phyloP scores from a whole-genome alignment of 257 asterid species.

The Striga asiatica region DNA sequence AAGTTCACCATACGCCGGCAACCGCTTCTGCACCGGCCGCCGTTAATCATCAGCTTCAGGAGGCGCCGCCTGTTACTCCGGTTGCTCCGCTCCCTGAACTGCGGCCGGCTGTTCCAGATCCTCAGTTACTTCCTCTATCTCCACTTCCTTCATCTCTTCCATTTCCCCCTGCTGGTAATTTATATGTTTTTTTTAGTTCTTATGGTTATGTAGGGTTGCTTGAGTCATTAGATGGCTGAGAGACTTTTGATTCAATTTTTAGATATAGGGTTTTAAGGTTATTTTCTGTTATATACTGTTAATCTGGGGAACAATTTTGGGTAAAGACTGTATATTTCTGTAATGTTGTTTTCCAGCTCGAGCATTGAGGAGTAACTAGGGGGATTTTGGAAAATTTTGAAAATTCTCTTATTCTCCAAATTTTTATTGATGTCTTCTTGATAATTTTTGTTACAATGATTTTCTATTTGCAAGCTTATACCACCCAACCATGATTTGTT shows the following conservation, averaged over 20 bases:
- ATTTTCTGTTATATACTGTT: too few relatives aligned
- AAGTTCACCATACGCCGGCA: background rate
- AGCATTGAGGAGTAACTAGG: too few relatives aligned
- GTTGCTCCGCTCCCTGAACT: background rate
- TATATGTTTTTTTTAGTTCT: background rate
- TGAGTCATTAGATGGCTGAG: too few relatives aligned
- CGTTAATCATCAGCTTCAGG: too few relatives aligned
- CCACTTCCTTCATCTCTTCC: slow-evolving; percentile 30
- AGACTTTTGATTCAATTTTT: too few relatives aligned
- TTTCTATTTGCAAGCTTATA: background rate
- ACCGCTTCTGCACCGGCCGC: background rate
- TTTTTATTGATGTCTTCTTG: background rate
- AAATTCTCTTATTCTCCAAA: too few relatives aligned
- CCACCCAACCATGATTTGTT: background rate
- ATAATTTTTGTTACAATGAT: background rate
- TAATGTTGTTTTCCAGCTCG: too few relatives aligned
- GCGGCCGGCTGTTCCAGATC: background rate
- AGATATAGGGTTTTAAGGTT: too few relatives aligned
- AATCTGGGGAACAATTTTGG: too few relatives aligned
- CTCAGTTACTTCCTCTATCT: slow-evolving; percentile 16
- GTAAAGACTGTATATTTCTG: too few relatives aligned
- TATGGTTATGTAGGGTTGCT: background rate
- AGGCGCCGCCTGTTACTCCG: background rate
- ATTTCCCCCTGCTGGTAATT: slow-evolving; percentile 21
- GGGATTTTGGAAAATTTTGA: too few relatives aligned